phyloP scores from a whole-genome alignment of 495 filamentous ascomycete species.

The Lepraria neglecta region DNA sequence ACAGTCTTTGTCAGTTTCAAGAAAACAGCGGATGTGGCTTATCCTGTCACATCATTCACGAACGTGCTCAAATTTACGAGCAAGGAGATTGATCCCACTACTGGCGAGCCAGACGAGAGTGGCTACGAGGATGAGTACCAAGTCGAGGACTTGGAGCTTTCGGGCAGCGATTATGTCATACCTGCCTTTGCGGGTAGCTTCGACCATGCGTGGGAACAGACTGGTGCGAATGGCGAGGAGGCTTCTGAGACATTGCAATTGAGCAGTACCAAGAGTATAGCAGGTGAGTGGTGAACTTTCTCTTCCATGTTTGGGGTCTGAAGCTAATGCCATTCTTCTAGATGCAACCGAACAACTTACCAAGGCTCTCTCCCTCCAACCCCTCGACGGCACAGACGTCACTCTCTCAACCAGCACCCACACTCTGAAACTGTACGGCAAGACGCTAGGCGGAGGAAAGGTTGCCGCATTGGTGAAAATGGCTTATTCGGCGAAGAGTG shows the following conservation, averaged over 20 bases:
- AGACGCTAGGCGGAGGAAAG: slow-evolving; percentile 84
- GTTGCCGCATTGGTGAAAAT: slow-evolving; percentile 85
- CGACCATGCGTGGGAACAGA: slow-evolving; percentile 94
- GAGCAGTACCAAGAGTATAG: slow-evolving; percentile 82
- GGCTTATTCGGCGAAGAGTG: slow-evolving; percentile 86
- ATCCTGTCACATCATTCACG: slow-evolving; percentile 73
- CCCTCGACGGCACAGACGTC: slow-evolving; percentile 88
- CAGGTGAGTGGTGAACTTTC: slow-evolving; percentile 54
- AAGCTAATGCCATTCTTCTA: slow-evolving; percentile 43
- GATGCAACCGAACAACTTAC: slow-evolving; percentile 91
- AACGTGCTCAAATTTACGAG: slow-evolving; percentile 94
- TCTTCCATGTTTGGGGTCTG: background rate
- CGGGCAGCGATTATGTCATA: slow-evolving; percentile 86
- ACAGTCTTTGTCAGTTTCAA: slow-evolving; percentile 94
- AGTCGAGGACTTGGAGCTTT: slow-evolving; percentile 87
- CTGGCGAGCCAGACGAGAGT: slow-evolving; percentile 79
- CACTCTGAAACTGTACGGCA: slow-evolving; percentile 90
- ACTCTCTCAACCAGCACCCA: slow-evolving; percentile 82
- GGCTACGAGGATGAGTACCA: slow-evolving; percentile 98
- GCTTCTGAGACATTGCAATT: slow-evolving; percentile 88
- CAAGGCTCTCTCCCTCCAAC: slow-evolving; percentile 81
- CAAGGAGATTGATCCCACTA: slow-evolving; percentile 96
- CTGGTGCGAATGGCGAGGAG: slow-evolving; percentile 80
- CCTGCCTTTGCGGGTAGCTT: slow-evolving; percentile 93
- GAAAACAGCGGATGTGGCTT: slow-evolving; percentile 56